Conservation (phyloP, 2,329 filamentous ascomycete genomes). For the Cryphonectria parasitica region DNA sequence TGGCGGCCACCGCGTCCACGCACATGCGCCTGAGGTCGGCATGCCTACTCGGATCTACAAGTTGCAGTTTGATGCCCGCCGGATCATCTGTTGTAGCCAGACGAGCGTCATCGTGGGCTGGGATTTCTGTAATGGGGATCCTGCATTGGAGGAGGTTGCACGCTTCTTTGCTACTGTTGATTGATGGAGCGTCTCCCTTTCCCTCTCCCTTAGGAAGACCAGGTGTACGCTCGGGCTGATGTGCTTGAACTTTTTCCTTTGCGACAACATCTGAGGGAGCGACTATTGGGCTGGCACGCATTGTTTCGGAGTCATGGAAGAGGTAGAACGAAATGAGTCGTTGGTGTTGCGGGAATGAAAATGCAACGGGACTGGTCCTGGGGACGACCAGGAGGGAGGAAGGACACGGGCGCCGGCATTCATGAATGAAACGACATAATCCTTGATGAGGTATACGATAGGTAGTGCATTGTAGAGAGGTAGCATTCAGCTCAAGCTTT, state of each 20-base stretch:
- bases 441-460: background rate
- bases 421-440: background rate
- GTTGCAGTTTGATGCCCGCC: slow-evolving; percentile 89
- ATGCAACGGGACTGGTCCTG: background rate
- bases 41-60: slow-evolving; percentile 80
- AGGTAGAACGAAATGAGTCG: background rate
- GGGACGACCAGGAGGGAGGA: background rate
- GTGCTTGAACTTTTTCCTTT: background rate
- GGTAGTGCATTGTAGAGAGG: slow-evolving; percentile 12
- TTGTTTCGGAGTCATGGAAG: background rate
- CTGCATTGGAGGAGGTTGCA: slow-evolving; percentile 76
- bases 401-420: background rate
- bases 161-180: slow-evolving; percentile 74
- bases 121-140: slow-evolving; percentile 92
- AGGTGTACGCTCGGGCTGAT: background rate
- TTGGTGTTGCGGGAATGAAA: background rate
- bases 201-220: background rate
- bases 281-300: background rate
- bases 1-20: slow-evolving; percentile 41
- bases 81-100: slow-evolving; percentile 94
- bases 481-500: slow-evolving; percentile 5
- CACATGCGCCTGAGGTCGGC: slow-evolving; percentile 49
- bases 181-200: background rate
- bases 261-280: background rate
- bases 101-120: slow-evolving; percentile 91